phyloP scores from a whole-genome alignment of 352 stramenopile genomes.

The Salisapilia sapeloensis region DNA sequence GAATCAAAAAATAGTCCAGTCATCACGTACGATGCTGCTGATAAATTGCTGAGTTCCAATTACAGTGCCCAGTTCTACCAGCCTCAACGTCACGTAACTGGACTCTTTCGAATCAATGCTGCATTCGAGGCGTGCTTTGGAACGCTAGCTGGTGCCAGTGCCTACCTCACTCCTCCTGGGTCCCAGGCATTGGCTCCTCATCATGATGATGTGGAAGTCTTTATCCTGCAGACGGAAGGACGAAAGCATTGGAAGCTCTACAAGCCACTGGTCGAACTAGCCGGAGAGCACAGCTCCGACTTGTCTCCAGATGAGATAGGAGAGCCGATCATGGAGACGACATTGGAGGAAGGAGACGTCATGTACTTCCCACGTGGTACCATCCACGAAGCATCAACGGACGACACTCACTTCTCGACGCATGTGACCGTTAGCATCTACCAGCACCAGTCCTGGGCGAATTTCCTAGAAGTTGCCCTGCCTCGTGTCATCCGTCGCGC shows the following conservation, averaged over 20 bases:
- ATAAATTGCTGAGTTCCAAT: too few relatives aligned
- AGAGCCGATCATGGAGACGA: conserved; percentile 68
- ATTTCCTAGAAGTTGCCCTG: conserved; percentile 71
- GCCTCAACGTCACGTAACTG: conserved; percentile 66
- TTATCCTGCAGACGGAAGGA: conserved; percentile 69
- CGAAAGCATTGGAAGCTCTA: conserved; percentile 84
- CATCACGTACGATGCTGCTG: too few relatives aligned
- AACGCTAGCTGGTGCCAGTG: conserved; percentile 53
- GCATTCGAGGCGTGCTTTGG: conserved; percentile 67
- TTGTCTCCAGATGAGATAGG: conserved; percentile 42
- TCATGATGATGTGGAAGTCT: conserved; percentile 77
- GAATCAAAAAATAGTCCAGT: conserved; percentile 5
- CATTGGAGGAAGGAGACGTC: conserved; percentile 65
- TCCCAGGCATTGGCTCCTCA: conserved; percentile 73
- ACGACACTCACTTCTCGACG: conserved; percentile 62
- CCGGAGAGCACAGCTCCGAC: conserved; percentile 67
- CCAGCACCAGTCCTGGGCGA: conserved; percentile 77
- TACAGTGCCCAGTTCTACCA: conserved; percentile 85
- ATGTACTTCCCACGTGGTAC: conserved; percentile 73
- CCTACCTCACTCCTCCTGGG: conserved; percentile 60
- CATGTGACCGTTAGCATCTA: conserved; percentile 82
- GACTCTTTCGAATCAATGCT: conserved; percentile 54
- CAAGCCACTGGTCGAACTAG: conserved; percentile 42
- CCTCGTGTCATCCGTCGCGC: conserved; percentile 57
- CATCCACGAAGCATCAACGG: conserved; percentile 64